phyloP scores from a whole-genome alignment of 768 basidiomycete species.

The Boletus reticuloceps region DNA sequence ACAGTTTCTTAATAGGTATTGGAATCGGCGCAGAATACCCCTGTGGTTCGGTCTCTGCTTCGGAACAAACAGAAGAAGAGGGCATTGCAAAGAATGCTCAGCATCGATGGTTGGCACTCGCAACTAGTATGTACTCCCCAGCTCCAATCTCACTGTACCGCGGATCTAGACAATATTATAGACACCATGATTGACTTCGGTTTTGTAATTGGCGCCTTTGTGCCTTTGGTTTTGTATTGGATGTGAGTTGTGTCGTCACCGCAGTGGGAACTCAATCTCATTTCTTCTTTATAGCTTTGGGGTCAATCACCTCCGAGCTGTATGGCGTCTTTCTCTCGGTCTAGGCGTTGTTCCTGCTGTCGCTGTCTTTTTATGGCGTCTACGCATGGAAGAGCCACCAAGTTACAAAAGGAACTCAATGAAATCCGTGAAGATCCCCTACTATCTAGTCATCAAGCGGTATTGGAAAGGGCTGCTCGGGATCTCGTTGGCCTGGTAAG shows the following conservation, averaged over 20 bases:
- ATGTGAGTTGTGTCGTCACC: slow-evolving; percentile 50
- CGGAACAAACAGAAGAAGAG: slow-evolving; percentile 86
- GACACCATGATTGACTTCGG: slow-evolving; percentile 86
- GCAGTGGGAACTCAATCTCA: neutral
- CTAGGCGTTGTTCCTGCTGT: slow-evolving; percentile 80
- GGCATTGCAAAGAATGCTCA: slow-evolving; percentile 77
- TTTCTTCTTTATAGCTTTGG: slow-evolving; percentile 53
- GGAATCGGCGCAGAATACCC: slow-evolving; percentile 90
- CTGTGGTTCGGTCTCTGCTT: slow-evolving; percentile 83
- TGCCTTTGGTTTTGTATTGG: slow-evolving; percentile 85
- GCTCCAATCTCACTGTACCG: neutral
- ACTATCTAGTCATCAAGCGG: slow-evolving; percentile 68
- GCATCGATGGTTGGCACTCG: slow-evolving; percentile 82
- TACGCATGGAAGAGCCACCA: slow-evolving; percentile 78
- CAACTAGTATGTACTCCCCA: slow-evolving; percentile 64
- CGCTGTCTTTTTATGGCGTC: slow-evolving; percentile 83
- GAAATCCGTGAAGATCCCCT: slow-evolving; percentile 72
- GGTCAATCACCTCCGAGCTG: slow-evolving; percentile 72
- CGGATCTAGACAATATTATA: slow-evolving; percentile 23
- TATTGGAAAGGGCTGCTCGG: slow-evolving; percentile 78
- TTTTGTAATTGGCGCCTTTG: slow-evolving; percentile 76
- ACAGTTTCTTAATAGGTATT: slow-evolving; percentile 83
- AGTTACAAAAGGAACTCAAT: slow-evolving; percentile 77
- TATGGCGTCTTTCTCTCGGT: slow-evolving; percentile 86
- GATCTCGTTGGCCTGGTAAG: slow-evolving; percentile 72